These are phyloP conservation scores for Blastobotrys chiropterorum DNA, from an alignment of 805 yeast genomes.

Conservation along the genomic window DNA sequence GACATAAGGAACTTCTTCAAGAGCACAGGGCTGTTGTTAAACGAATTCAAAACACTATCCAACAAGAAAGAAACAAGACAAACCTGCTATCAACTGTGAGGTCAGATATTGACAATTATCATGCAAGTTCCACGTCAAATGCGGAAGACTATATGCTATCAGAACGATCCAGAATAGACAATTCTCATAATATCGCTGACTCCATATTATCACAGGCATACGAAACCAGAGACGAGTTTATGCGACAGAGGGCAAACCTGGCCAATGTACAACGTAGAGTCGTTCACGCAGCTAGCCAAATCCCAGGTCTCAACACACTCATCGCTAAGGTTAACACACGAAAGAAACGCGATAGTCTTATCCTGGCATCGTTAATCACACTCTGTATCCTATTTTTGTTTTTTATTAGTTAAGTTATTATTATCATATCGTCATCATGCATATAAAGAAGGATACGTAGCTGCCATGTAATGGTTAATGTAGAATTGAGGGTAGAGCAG, in stretches of 20 bases:
- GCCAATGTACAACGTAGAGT: constrained; percentile 59
- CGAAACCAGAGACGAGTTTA: constrained; percentile 80
- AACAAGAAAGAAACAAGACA: constrained; percentile 69
- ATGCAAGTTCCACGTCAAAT: constrained; percentile 35
- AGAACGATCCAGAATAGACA: constrained; percentile 68
- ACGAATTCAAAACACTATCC: constrained; percentile 51
- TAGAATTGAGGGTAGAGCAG: constrained; percentile 28
- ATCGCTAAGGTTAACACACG: constrained; percentile 80
- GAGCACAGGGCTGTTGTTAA: constrained; percentile 63
- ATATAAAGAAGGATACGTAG: constrained; percentile 22
- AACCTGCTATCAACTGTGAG: constrained; percentile 73
- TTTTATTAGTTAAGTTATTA: constrained; percentile 37
- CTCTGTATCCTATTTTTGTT: constrained; percentile 65
- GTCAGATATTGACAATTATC: constrained; percentile 68
- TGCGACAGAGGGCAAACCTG: constrained; percentile 61
- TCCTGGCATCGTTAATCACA: constrained; percentile 70
- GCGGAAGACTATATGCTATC: constrained; percentile 59
- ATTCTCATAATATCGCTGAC: constrained; percentile 71
- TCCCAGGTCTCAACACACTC: constrained; percentile 79
- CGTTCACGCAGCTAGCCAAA: constrained; percentile 51
- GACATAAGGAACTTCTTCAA: constrained; percentile 69
- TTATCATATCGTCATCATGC: constrained; percentile 14
- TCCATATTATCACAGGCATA: constrained; percentile 75
- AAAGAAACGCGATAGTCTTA: constrained; percentile 78
- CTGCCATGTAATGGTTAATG: constrained; percentile 23